These are phyloP conservation scores for Pichia phayaonensis DNA, from an alignment of 805 yeast species.

Conservation along the genomic window DNA sequence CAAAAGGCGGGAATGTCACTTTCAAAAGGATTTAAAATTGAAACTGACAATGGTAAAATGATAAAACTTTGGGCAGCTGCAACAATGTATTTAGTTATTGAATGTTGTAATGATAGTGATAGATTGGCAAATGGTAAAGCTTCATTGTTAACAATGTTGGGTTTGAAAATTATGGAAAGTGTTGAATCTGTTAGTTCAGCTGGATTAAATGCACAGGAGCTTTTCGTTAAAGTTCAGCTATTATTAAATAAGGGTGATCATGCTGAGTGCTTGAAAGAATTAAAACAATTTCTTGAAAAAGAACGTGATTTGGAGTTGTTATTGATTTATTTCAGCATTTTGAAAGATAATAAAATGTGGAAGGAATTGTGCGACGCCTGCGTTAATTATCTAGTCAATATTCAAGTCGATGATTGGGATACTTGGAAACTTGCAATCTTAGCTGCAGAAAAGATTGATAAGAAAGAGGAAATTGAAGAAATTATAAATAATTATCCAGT, in stretches of 20 bases:
- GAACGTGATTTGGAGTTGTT: slow-evolving; percentile 57
- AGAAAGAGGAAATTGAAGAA: slow-evolving; percentile 26
- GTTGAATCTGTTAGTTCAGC: slow-evolving; percentile 31
- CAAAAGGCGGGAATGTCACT: slow-evolving; percentile 46
- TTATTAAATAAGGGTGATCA: slow-evolving; percentile 31
- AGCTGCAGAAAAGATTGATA: slow-evolving; percentile 33
- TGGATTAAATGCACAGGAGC: slow-evolving; percentile 52
- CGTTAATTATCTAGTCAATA: slow-evolving; percentile 34
- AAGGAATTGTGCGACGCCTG: slow-evolving; percentile 35
- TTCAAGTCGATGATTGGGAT: slow-evolving; percentile 64
- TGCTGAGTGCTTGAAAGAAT: slow-evolving; percentile 28
- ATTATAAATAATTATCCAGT: slow-evolving; percentile 27
- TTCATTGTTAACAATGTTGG: slow-evolving; percentile 51
- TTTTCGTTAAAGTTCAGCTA: slow-evolving; percentile 49
- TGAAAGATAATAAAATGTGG: slow-evolving; percentile 38
- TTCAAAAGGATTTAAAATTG: slow-evolving; percentile 20
- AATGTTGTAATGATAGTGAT: slow-evolving; percentile 20
- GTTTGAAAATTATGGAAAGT: slow-evolving; percentile 36
- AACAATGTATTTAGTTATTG: slow-evolving; percentile 36
- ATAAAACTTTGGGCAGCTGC: slow-evolving; percentile 51
- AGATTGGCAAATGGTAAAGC: slow-evolving; percentile 38
- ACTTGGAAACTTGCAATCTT: slow-evolving; percentile 56
- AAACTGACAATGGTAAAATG: slow-evolving; percentile 25
- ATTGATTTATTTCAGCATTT: slow-evolving; percentile 41
- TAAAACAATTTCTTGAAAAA: slow-evolving; percentile 28